Evolutionary conservation across 148 eudicot genomes (phyloP), one percentile per base, ranked within the genome.

Genomic region (Arbutus unedo): DNA sequence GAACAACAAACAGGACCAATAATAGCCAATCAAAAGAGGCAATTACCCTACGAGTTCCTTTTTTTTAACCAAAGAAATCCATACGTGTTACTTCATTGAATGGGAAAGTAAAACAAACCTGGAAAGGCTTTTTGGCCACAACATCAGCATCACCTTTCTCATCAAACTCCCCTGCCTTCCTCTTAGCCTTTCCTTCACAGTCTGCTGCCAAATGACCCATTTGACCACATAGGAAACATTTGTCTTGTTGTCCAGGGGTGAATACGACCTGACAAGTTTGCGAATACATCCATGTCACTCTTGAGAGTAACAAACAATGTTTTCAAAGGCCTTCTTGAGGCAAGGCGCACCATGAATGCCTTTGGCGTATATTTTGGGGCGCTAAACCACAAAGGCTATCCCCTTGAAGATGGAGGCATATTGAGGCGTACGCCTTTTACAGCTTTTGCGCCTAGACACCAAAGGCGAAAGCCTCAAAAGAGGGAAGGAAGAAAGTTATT

Each of bases 191-290:
- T 44, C 99, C 99, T 88, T 94, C 90, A 84, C 99, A 96, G 9
- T 83, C 76, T 73, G 94, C 94, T 74, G 99, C 99, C 78, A 94
- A 79, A 88, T 96, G 99, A 83, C 99, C 99, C 77, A 91, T 82
- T 91, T 96, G 94, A 83, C 99, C 99, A 88, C 99, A 96, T 49
- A 92, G 77, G 84, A 94, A 94, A 86, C 99, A 96, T 81, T 93
- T 96, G 79, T 93, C 97, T 88, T 90, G 93, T 86, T 96, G 99
- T 73, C 99, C 98, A 64, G 94, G 91, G 68, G 90, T 84, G 81
- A 81, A 91, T 79, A 96, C 92, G 82, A 96, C 92, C 99, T 96
- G 84, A 23, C 19, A 78, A 53, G 31, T 55, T 38, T 83, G 25
- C 31, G 7, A 53, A 45, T 16, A 19, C 59, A 81, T 2, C 56